These are phyloP conservation scores for Flammula alnicola DNA, from an alignment of 1,284 basidiomycete species.

Conservation along the genomic window DNA sequence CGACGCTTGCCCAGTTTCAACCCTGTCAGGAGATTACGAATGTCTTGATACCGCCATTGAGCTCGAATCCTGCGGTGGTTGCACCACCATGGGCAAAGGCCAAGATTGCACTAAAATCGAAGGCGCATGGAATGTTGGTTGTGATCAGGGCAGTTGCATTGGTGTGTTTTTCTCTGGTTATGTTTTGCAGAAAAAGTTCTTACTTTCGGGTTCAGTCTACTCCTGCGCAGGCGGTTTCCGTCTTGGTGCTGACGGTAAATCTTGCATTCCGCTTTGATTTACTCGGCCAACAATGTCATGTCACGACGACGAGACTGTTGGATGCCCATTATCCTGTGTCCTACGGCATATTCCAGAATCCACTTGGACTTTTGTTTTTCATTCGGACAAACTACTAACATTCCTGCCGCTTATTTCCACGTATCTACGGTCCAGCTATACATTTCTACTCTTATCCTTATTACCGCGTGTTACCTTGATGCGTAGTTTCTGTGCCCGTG, in stretches of 20 bases:
- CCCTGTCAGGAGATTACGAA: slow-evolving; percentile 56
- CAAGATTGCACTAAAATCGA: slow-evolving; percentile 73
- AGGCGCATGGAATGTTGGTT: slow-evolving; percentile 71
- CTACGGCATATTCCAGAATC: neutral
- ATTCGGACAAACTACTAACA: slow-evolving; percentile 8
- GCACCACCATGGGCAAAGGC: slow-evolving; percentile 62
- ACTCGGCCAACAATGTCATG: neutral
- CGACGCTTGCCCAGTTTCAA: slow-evolving; percentile 65
- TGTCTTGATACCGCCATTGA: slow-evolving; percentile 63
- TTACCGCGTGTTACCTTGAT: too few species aligned
- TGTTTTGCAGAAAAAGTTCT: slow-evolving; percentile 9
- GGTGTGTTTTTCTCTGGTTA: slow-evolving; percentile 44
- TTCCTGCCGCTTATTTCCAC: neutral
- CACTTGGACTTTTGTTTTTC: neutral
- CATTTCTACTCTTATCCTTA: too few species aligned
- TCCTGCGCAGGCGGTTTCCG: slow-evolving; percentile 62
- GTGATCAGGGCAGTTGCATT: slow-evolving; percentile 59
- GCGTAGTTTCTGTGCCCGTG: too few species aligned
- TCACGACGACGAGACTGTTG: neutral
- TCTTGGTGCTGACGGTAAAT: slow-evolving; percentile 50
- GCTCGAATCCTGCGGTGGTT: slow-evolving; percentile 76
- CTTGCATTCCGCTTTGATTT: slow-evolving; percentile 54
- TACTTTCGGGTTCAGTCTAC: slow-evolving; percentile 48
- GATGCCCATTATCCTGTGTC: neutral
- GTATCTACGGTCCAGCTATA: neutral